Base-by-base conservation (phyloP, 2,329 filamentous ascomycete genomes). In the Ophiostoma sp. region DNA sequence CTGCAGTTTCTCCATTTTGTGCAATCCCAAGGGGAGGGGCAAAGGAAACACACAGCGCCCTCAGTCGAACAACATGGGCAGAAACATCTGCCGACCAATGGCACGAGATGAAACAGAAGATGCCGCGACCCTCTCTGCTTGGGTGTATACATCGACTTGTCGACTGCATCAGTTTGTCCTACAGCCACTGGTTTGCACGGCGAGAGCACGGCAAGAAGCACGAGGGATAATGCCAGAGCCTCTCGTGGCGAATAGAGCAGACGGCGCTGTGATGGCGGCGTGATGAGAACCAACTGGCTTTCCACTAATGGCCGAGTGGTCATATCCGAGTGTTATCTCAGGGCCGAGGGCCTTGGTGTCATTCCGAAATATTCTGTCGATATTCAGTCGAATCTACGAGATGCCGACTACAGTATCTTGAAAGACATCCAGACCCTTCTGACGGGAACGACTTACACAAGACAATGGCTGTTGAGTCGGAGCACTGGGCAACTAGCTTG, bases 81-180 rank as follows among this genome's bases (percentile, higher is more conserved):
- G 33, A 67, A 65, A 68, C 36, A 48, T 27, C 65, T 70, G 60
- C 62, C 69, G 67, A 35, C 74, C 73, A 74, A 69, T 73, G 4
- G 66, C 67, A 68, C 7, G 13, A 39, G 67, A 44, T 72, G 71
- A 73, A 74, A 72, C 72, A 68, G 41, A 27, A 36, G 5, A 17
- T 68, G 67, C 69, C 54, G 70, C 69, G 70, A 72, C 72, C 33
- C 39, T 67, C 57, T 11, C 31, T 67, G 23, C n/a, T 44, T 39
- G 15, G 39, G 39, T 41, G 15, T 41, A 41, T 13, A 41, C 11
- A 41, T 11, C 15, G 39, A n/a, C 52, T 20, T 31, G 27, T 66
- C 48, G 11, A 54, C 41, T 65, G 60, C 35, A n/a, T 68, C 69
- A 4, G 23, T 44, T 71, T 39, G 67, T 64, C 71, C 71, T 70